Base-by-base conservation (phyloP, 2,329 filamentous ascomycete species). In the Phialocephala sp. region DNA sequence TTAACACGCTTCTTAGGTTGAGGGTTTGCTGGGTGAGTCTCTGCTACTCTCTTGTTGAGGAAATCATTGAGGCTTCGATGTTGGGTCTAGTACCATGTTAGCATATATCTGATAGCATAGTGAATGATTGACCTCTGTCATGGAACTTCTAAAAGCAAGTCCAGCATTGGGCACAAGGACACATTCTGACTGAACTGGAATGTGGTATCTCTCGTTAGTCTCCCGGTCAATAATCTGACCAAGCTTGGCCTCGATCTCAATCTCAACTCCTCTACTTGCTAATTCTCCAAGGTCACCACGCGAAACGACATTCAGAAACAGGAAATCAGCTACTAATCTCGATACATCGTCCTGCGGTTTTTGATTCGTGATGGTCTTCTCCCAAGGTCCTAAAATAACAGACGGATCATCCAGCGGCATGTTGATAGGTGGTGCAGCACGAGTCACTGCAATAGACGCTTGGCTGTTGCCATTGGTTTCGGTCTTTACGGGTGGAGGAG, bases 241-340 rank as follows among this genome's bases (percentile, higher is more conserved):
- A 57, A 98, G 83, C 78, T 98, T 98, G 11, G 93, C 95, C 80
- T 99, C 95, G 62, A 99, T 91, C 78, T 99, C 95, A 61, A 97
- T 89, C 66, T 92, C 86, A 15, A 93, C 89, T 8, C 87, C 88
- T 18, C 86, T 84, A 60, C 85, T 85, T 18, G 81, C 78, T 22
- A 91, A 85, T 71, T 91, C 87, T 37, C 84, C 84, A 43, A 89
- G 83, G 69, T 91, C 87, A n/a, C 85, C 82, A 67, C 88, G 87
- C 60, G 84, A 81, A 8, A 95, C 84, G 20, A 95, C 89, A 63
- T 90, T 83, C 57, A 86, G 77, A 75, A 89, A 96, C 12, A 97
- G 80, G 73, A 93, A 97, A 75, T 97, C 91, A 67, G 90, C 91
- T n/a, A 97, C 84, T 20, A 83, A 77, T 72, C 89, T 90, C n/a